Base-by-base conservation (phyloP, 495 filamentous ascomycete species). In the Lophiotrema nucula region DNA sequence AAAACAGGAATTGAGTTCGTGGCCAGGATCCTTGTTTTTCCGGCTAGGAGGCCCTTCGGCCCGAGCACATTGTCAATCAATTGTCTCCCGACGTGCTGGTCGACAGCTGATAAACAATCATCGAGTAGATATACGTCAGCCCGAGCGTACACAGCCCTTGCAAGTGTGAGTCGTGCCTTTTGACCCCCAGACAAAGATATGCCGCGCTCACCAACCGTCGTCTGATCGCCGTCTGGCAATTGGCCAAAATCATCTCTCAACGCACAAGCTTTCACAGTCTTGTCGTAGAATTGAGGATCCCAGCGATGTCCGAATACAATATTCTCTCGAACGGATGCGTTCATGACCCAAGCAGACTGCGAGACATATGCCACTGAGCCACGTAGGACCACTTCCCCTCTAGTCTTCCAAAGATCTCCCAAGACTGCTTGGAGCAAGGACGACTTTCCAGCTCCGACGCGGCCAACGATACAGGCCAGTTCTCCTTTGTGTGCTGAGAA, bases 181-280 rank as follows among this genome's bases (percentile, higher is more conserved):
- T 99, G 95, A 33, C 95, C 95, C 55, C 95, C 95, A 45, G 92
- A 97, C 31, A 99, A 80, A 4, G 93, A 97, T 28, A 99, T 99
- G 16, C 95, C 95, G 59, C 95, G 86, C 73, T 99, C 93, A 56
- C 93, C 93, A 52, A 99, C 95, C 68, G 97, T 85, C 0, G 95
- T 99, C 67, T 92, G 88, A 67, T 99, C 95, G 15, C 95, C 93
- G 71, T 99, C 95, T 4, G 95, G 95, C 24, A 99, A 80, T 56
- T 86, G 87, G 44, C 86, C 83, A 73, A 99, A 96, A 69, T 99
- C 95, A 64, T 97, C 91, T 1, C 85, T 63, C 26, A 99, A 76
- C 51, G 95, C 95, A 67, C 95, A 99, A 19, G 95, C 95, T 70
- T 95, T 88, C 3, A 99, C 79, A 1, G 95, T 96, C 53, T 85